phyloP scores from a whole-genome alignment of 495 filamentous ascomycete species.

The Podospora pseudocomata region DNA sequence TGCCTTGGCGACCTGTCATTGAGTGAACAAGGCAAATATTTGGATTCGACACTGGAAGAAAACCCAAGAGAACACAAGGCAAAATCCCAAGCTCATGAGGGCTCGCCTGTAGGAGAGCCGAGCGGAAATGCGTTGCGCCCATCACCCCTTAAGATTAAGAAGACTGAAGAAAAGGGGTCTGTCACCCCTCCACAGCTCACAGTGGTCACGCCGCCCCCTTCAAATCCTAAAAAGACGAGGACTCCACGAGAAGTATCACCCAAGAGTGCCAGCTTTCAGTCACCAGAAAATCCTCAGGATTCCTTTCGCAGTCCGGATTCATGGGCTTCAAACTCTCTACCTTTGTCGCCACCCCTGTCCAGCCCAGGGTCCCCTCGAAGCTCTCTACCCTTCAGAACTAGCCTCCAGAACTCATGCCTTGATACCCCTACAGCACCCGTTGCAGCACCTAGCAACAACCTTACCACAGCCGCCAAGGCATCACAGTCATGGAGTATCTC shows the following conservation, averaged over 20 bases:
- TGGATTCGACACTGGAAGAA: not conserved
- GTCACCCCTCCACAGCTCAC: conserved; percentile 36
- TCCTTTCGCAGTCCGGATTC: conserved; percentile 58
- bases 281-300: conserved; percentile 35
- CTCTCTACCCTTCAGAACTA: conserved; percentile 19
- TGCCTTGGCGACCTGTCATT: conserved; percentile 13
- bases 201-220: conserved; percentile 32
- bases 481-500: conserved; percentile 19
- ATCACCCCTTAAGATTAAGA: conserved; percentile 16
- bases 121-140: conserved; percentile 6
- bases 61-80: not conserved
- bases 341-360: conserved; percentile 48
- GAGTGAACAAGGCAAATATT: not conserved
- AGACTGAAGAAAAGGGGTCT: conserved; percentile 33
- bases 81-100: not conserved
- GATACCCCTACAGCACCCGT: not conserved
- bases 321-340: conserved; percentile 49
- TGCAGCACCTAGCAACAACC: not conserved
- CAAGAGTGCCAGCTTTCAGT: conserved; percentile 24
- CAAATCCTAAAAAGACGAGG: conserved; percentile 17
- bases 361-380: conserved; percentile 40
- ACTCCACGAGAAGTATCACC: conserved; percentile 2
- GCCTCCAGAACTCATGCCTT: conserved; percentile 22
- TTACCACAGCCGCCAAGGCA: not conserved
- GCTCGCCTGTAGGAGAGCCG: not conserved